These are phyloP conservation scores for Viola odorata DNA, from an alignment of 345 rosid species.

Conservation along the genomic window DNA sequence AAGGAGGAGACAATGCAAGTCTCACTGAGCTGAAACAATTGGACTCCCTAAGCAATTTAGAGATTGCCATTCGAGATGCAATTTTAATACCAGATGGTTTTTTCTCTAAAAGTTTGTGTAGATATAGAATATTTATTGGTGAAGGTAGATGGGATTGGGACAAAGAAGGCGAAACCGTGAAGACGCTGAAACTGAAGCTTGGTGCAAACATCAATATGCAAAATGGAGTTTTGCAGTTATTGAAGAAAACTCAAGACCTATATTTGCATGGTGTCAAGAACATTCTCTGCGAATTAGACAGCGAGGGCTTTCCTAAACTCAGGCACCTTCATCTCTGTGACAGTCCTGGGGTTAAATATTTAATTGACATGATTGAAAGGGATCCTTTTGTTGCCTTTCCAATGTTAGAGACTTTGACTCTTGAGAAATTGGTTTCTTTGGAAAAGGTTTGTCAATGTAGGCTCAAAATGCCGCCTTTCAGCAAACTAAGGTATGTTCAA, in stretches of 20 bases:
- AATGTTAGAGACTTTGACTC: slow-evolving; percentile 5
- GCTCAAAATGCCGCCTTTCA: not conserved
- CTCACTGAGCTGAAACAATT: slow-evolving; percentile 17
- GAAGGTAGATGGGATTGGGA: slow-evolving; percentile 5
- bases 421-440: slow-evolving; percentile 4
- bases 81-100: slow-evolving; percentile 4
- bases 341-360: not conserved
- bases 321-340: slow-evolving; percentile 4
- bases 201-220: not conserved
- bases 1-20: slow-evolving; percentile 11
- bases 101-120: not conserved
- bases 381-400: slow-evolving; percentile 7
- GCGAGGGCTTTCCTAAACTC: slow-evolving; percentile 10
- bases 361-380: not conserved
- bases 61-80: slow-evolving; percentile 5
- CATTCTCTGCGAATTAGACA: slow-evolving; percentile 5
- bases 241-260: slow-evolving; percentile 8
- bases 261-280: slow-evolving; percentile 3
- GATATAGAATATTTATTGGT: slow-evolving; percentile 16
- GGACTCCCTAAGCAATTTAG: slow-evolving; percentile 3
- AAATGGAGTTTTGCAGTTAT: not conserved
- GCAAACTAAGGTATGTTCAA: slow-evolving; percentile 6
- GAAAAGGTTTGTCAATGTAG: slow-evolving; percentile 11
- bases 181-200: slow-evolving; percentile 6
- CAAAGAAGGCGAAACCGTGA: not conserved